Evolutionary conservation across 1,139 yeast species (phyloP), one percentile per base, ranked within the genome.

Genomic region (Blastobotrys arbuscula): DNA sequence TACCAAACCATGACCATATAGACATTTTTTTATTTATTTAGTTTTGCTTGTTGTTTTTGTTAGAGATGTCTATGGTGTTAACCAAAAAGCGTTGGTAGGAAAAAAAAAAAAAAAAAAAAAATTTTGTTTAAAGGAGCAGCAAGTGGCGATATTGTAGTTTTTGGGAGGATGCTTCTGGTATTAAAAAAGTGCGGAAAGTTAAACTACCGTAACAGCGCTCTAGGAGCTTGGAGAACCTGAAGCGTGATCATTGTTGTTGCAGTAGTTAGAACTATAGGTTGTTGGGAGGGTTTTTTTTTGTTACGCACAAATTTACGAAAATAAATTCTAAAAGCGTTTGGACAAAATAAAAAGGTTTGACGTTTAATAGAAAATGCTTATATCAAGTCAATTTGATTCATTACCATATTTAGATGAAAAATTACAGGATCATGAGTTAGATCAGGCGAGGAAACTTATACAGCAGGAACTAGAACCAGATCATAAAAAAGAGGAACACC

Each of bases 1-100:
- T 72, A 45, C 96, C 96, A 69, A 86, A 87, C 58, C 85, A 49
- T 31, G 50, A 31, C 43, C 46, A 47, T 41, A 45, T 40, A 16
- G 21, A 28, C 21, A 21, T 43, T 31, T 44, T 26, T 38, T 33
- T 33, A 24, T 39, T 33, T 28, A 13, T 5, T 15, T 12, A n/a
- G 13, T 28, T 28, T 30, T 19, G 12, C 4, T 16, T 39, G n/a
- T 18, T 39, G 10, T 20, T 16, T 39, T 38, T 12, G 41, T 21
- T 12, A 4, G 30, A 12, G 41, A 6, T 36, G 21, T 16, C n/a
- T 36, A 13, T 18, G 37, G 19, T 18, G n/a, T n/a, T n/a, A n/a
- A n/a, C n/a, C 13, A 10, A 28, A 10, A 28, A 28, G 13, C 13
- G 31, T 28, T 10, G 31, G 31, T 28, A 10, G 40, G n/a, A n/a